phyloP scores from a whole-genome alignment of 2,329 filamentous ascomycete species.

The Apiospora malaysiana region DNA sequence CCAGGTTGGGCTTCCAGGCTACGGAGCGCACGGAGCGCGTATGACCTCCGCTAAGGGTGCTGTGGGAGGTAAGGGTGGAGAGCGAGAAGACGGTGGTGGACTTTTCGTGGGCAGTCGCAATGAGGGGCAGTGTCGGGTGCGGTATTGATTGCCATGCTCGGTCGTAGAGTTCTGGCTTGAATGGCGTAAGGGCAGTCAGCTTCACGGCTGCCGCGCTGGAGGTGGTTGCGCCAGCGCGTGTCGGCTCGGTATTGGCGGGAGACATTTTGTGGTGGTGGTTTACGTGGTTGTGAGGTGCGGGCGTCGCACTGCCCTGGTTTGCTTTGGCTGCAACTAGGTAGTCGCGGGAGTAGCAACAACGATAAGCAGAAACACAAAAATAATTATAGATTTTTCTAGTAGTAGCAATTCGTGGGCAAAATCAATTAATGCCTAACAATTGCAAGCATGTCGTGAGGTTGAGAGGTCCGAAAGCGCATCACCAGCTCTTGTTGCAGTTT shows the following conservation, averaged over 20 bases:
- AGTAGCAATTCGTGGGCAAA: too few species aligned
- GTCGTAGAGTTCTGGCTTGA: slow-evolving; percentile 64
- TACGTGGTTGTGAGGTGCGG: background rate
- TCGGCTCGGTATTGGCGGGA: slow-evolving; percentile 13
- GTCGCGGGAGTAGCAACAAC: background rate
- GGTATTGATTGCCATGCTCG: slow-evolving; percentile 87
- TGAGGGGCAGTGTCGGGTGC: slow-evolving; percentile 84
- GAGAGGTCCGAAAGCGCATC: slow-evolving; percentile 16
- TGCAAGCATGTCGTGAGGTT: background rate
- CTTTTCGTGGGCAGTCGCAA: slow-evolving; percentile 89
- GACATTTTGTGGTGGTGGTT: background rate
- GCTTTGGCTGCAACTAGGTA: background rate
- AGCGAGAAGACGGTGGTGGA: slow-evolving; percentile 90
- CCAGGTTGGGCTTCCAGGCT: slow-evolving; percentile 82
- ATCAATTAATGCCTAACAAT: background rate
- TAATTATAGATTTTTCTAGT: too few species aligned
- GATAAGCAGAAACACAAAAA: background rate
- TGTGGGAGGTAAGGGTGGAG: slow-evolving; percentile 78
- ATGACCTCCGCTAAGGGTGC: slow-evolving; percentile 83
- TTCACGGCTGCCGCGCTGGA: slow-evolving; percentile 21
- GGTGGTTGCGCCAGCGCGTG: slow-evolving; percentile 9
- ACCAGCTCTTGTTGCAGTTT: background rate
- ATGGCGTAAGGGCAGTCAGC: slow-evolving; percentile 54
- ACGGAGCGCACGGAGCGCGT: slow-evolving; percentile 85
- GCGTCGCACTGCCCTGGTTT: background rate